Evolutionary conservation across 306 rosid species (phyloP), one percentile per base, ranked within the genome.

Genomic region (Senna tora): DNA sequence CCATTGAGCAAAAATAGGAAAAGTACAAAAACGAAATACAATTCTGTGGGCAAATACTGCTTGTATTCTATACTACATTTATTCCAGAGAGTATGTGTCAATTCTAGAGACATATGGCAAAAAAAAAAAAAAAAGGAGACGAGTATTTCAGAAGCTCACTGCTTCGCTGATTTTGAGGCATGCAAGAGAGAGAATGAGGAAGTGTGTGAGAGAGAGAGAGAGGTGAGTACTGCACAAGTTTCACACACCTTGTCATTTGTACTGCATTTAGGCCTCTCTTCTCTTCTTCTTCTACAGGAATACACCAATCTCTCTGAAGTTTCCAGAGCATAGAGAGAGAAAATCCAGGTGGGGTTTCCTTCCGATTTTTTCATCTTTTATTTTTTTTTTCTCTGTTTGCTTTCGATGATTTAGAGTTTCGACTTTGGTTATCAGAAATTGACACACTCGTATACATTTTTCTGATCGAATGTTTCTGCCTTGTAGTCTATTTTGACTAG

Each of bases 141-240:
- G 79, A 90, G 92, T 88, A 79, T 88, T 83, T 83, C 88, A 90
- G 88, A 92, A 90, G 95, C 91, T 92, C 90, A 79, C 84, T 85
- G 90, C 77, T 87, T 85, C 84, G 87, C 96, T 92, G 96, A 92
- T 89, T 91, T 91, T 92, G 97, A 92, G 96, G 96, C 84, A 83
- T 65, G 84, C 75, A 55, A 69, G 71, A 63, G 77, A 72, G 79
- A 60, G 73, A 57, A 65, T 25, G 57, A 28, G 77, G 46, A 75
- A 64, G 71, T 54, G 67, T 38, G 51, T 20, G 17, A 28, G 69
- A 51, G 64, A 60, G 68, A 55, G 74, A 74, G 71, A 61, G 76
- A 65, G 72, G 75, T 5, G 80, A 77, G 92, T 83, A 83, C 85
- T 73, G 41, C 60, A 45, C 90, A 89, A 89, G 92, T 84, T 85